phyloP scores from a whole-genome alignment of 352 stramenopile species.

The Thalassiosira delicatula region DNA sequence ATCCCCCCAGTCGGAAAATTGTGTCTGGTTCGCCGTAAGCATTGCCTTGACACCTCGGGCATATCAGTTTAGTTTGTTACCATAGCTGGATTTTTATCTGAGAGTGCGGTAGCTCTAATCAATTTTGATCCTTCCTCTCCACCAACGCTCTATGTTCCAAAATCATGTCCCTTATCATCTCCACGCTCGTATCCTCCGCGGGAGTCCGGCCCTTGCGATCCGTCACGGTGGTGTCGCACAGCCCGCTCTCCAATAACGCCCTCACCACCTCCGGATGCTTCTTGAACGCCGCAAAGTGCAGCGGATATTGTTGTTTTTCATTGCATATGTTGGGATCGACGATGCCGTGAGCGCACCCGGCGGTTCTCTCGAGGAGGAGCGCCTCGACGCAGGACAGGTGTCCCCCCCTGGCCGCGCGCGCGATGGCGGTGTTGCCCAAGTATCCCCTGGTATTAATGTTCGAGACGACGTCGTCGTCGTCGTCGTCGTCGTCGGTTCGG shows the following conservation, averaged over 20 bases:
- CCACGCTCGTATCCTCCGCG: constrained; percentile 58
- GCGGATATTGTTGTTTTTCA: constrained; percentile 67
- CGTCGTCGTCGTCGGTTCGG: background rate
- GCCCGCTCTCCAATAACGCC: constrained; percentile 46
- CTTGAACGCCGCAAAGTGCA: constrained; percentile 77
- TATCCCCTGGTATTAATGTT: constrained; percentile 50
- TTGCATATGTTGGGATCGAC: constrained; percentile 52
- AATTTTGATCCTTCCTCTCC: too few species aligned
- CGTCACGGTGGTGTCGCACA: constrained; percentile 39
- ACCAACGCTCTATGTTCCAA: constrained; percentile 22
- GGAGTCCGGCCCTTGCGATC: constrained; percentile 74
- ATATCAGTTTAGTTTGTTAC: too few species aligned
- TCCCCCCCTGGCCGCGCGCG: constrained; percentile 46
- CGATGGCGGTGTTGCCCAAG: constrained; percentile 61
- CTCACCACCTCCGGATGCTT: constrained; percentile 32
- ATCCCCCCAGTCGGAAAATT: too few species aligned
- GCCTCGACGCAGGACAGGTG: constrained; percentile 33
- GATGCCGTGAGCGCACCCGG: background rate
- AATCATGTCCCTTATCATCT: constrained; percentile 45
- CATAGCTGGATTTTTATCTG: too few species aligned
- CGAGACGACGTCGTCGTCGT: background rate
- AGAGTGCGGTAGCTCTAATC: too few species aligned
- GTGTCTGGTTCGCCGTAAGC: too few species aligned
- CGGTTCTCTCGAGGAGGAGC: constrained; percentile 27
- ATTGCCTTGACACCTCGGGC: too few species aligned